Evolutionary conservation across 2,329 filamentous ascomycete species (phyloP), one percentile per base, ranked within the genome.

Genomic region (Fusarium annulatum): DNA sequence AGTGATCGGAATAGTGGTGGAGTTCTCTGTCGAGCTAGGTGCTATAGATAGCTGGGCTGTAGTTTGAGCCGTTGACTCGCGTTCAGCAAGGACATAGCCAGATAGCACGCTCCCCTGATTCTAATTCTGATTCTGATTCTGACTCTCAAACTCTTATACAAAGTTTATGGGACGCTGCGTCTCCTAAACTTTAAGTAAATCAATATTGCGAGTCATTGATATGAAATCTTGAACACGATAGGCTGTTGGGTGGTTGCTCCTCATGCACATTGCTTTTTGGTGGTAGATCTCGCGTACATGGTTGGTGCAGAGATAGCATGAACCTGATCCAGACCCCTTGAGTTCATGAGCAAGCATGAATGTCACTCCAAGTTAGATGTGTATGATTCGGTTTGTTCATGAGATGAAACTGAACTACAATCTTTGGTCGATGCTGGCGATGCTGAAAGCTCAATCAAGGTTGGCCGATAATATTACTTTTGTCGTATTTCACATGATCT

Each of bases 41-140:
- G n/a, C 60, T 59, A 45, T 41, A 41, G 42, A 59, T 59, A 46
- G 41, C 41, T 53, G 59, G 66, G 67, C 67, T 69, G 67, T 49
- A 65, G 46, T 70, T 69, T 69, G 66, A 69, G 67, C 61, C 67
- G 52, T 69, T 71, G 66, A 70, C 67, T 70, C 65, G 57, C 12
- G 67, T 63, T 42, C 26, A 58, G 19, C 28, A 57, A 38, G 39
- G 41, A 63, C 19, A 51, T 41, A 56, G 43, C 36, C 28, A 41
- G 43, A 34, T 19, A 61, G 34, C 28, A 42, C 21, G 28, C 45
- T 52, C 64, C 63, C 63, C 64, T 67, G 63, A 46, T 45, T 38
- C 42, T 46, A 11, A 49, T 51, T 33, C 28, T 49, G 48, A 51
- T 10, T 41, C 42, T 43, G 19, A 14, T 12, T 43, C 26, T 28